Evolutionary conservation across 2,329 filamentous ascomycete genomes (phyloP), one percentile per base, ranked within the genome.

Genomic region (Hypoxylon sp.): DNA sequence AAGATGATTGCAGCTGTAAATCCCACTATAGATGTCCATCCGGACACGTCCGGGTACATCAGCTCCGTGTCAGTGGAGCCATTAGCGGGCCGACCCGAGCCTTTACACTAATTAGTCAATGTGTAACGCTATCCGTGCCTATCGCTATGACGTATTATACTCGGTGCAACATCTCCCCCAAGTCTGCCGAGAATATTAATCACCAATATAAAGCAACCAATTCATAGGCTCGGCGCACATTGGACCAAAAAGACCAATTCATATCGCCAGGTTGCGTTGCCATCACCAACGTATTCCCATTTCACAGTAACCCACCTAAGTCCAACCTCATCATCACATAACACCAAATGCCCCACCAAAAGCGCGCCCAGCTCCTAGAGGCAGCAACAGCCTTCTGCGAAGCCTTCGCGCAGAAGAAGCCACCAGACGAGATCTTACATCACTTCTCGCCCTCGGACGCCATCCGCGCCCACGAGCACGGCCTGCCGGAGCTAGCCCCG

Each of bases 391-490:
- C 72, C 22, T 79, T 80, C 68, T 79, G 77, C 71, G 30, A 65
- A 6, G 66, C 71, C 70, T 78, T 79, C 64, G 72, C 76, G 44
- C 59, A 70, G 40, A 69, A 74, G 44, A 61, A 62, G 9, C 48
- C 74, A 4, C 61, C 71, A 0, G 59, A 65, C 14, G 69, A 74
- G 22, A 72, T 78, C 48, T 50, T 78, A 5, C 45, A 48, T 6
- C 74, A 77, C 65, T 78, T 78, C 72, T 73, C 75, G 2, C 11
- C 67, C 22, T 62, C 61, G 0, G 18, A 20, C n/a, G 49, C 65
- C 16, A 70, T 75, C 20, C 30, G 73, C 0, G 74, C 77, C 44
- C 70, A 68, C 65, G 78, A 80, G 53, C 77, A 80, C 68, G 78
- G 78, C 1, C 70, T 76, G 1, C 61, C 71, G 6, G 66, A 68